Base-by-base conservation (phyloP, 1,284 basidiomycete genomes). In the Apiotrichum siamense region DNA sequence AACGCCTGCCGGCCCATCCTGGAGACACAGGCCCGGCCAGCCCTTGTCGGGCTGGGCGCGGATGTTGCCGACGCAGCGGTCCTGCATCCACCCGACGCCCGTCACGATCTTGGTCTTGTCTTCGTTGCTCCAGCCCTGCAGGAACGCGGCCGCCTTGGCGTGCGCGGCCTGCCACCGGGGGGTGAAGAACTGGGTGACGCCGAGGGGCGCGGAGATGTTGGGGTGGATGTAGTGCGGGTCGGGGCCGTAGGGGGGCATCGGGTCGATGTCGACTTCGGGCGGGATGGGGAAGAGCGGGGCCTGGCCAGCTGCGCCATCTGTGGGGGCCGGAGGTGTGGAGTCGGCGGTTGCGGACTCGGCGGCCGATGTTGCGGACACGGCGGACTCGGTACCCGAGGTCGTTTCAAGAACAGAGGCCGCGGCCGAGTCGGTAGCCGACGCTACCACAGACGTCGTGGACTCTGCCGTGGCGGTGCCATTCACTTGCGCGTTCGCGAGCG, bases 1-100 rank as follows among this genome's bases (percentile, higher is more conserved):
- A 17, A 44, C 13, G 7, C 32, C 42, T 4, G 25, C 2, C 15
- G 42, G 31, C 7, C 42, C 31, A 55, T 79, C 78, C 55, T 77
- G 63, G 43, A 88, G 74, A 65, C 86, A 89, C 24, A 88, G 75
- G 0, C 85, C 85, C 1, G 79, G 77, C 70, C 85, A 88, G 36
- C 77, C 76, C 52, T 83, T 80, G 2, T 78, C 76, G 0, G 80
- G 75, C 40, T 87, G 79, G 7, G 82, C 70, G 7, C 78, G 78
- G 3, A 79, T 86, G 67, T 86, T 86, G 10, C 85, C 85, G 39
- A 85, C 80, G 61, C 84, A 86, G 54, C 80, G 72, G 7, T 70
- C 71, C 25, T 52, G 59, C 57, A 59, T 50, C 74, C 73, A 75
- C 33, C 74, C 73, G 13, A 63, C 52, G 17, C 73, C 78, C 7